Percentiles rank a stretch among this genome's conserved stretches.
phyloP scores from a whole-genome alignment of 2,329 filamentous ascomycete genomes.

The Malbranchea zuffiana region DNA sequence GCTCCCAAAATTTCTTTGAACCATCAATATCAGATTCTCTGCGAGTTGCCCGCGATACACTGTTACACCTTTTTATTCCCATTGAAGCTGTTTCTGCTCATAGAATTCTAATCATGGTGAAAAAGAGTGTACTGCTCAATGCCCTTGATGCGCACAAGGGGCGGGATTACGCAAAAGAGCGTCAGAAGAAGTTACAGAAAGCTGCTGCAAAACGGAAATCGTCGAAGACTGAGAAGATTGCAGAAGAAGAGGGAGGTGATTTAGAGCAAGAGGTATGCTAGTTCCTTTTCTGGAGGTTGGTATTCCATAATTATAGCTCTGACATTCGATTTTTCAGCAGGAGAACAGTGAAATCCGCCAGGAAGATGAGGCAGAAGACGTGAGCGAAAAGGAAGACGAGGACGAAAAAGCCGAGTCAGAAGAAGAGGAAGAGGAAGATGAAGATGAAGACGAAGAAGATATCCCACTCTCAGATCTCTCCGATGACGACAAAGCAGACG shows the following conservation, averaged over 20 bases:
- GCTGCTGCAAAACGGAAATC: slow-evolving; percentile 37
- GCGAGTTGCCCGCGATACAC: neutral
- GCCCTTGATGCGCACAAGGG: slow-evolving; percentile 50
- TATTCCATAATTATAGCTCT: slow-evolving; percentile 3
- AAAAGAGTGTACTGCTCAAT: slow-evolving; percentile 47
- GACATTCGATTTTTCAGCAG: slow-evolving; percentile 5
- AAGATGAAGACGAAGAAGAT: slow-evolving; percentile 70
- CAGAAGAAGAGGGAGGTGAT: slow-evolving; percentile 12
- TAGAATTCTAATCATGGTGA: slow-evolving; percentile 34
- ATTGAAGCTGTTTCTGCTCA: neutral
- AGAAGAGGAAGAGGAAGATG: slow-evolving; percentile 46
- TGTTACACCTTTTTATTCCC: neutral
- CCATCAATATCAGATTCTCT: slow-evolving; percentile 5
- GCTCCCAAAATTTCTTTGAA: slow-evolving; percentile 9
- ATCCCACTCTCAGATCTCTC: slow-evolving; percentile 78
- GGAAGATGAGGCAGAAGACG: slow-evolving; percentile 32
- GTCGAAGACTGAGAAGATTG: slow-evolving; percentile 20
- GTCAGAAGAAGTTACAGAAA: slow-evolving; percentile 57
- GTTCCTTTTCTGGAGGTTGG: slow-evolving; percentile 10
- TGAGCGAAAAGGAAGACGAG: slow-evolving; percentile 21
- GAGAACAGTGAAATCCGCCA: slow-evolving; percentile 8
- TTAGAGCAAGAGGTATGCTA: slow-evolving; percentile 13
- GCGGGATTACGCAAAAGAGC: slow-evolving; percentile 62
- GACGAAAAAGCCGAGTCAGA: slow-evolving; percentile 29
- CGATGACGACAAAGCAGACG: slow-evolving; percentile 72